Evolutionary conservation across 2,329 filamentous ascomycete species (phyloP).

Genomic region (Periglandula ipomoeae): DNA sequence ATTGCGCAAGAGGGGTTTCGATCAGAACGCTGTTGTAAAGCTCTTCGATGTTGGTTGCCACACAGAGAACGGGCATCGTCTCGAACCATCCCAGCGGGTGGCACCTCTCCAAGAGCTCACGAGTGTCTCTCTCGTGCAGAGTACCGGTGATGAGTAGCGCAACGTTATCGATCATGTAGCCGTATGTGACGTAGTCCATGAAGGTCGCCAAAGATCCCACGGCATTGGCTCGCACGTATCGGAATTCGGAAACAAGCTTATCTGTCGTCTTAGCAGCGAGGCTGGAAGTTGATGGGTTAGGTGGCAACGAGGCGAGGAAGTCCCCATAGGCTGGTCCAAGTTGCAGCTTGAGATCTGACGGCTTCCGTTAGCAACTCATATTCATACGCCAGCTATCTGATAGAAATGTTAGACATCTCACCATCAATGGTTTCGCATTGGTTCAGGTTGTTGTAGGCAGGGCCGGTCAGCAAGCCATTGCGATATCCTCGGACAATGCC

Average conservation of each 20-base stretch:
- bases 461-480: constrained; percentile 79
- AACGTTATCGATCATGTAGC: constrained; percentile 99
- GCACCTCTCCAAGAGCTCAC: constrained; percentile 89
- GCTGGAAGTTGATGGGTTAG: constrained; percentile 91
- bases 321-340: constrained; percentile 95
- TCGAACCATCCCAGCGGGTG: constrained; percentile 98
- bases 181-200: constrained; percentile 97
- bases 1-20: constrained; percentile 89
- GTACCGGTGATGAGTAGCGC: constrained; percentile 96
- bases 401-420: constrained; percentile 22
- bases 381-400: not conserved
- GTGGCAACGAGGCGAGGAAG: constrained; percentile 85
- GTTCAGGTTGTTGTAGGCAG: constrained; percentile 91
- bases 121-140: constrained; percentile 91
- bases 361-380: not conserved
- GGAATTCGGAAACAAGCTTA: constrained; percentile 95
- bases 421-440: constrained; percentile 98
- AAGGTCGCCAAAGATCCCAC: constrained; percentile 87
- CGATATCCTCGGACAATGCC: constrained; percentile 96
- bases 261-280: constrained; percentile 94
- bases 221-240: constrained; percentile 90
- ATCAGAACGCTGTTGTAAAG: constrained; percentile 97
- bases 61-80: constrained; percentile 95
- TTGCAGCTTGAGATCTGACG: constrained; percentile 91
- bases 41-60: constrained; percentile 97